Conservation (phyloP, 139 green algal genomes). For the Zygnema cylindricum region DNA sequence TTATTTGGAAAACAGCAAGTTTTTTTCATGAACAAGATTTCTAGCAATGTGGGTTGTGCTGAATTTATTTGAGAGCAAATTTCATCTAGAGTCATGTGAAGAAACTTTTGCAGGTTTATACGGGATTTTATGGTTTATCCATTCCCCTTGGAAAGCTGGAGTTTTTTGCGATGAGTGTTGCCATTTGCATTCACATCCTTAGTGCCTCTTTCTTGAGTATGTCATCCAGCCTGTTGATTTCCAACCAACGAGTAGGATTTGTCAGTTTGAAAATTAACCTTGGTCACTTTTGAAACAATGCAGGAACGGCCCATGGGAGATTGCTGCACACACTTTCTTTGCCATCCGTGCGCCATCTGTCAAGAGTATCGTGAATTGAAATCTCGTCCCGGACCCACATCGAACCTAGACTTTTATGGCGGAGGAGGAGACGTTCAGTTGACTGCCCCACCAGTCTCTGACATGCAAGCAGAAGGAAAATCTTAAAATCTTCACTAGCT, state of each 20-base stretch:
- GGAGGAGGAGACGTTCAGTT: conserved; percentile 33
- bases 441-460: conserved; percentile 20
- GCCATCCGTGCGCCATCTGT: conserved; percentile 50
- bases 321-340: conserved; percentile 36
- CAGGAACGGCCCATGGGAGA: conserved; percentile 35
- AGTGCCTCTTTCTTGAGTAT: too few relatives aligned
- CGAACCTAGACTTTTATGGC: conserved; percentile 42
- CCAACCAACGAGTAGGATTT: too few relatives aligned
- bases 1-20: background rate
- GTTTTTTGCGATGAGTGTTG: background rate
- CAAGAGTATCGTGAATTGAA: conserved; percentile 45
- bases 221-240: too few relatives aligned
- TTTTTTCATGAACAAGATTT: background rate
- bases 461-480: background rate
- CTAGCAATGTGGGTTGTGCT: background rate
- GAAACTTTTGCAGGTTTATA: background rate
- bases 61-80: background rate
- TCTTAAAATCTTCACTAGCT: too few relatives aligned
- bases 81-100: background rate
- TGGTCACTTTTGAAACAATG: background rate
- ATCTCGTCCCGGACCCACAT: background rate
- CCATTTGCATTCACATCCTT: background rate
- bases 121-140: background rate
- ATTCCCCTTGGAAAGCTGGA: background rate
- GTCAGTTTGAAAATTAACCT: background rate